phyloP scores from a whole-genome alignment of 1,139 yeast genomes.

The Geotrichum cucujoidarum region DNA sequence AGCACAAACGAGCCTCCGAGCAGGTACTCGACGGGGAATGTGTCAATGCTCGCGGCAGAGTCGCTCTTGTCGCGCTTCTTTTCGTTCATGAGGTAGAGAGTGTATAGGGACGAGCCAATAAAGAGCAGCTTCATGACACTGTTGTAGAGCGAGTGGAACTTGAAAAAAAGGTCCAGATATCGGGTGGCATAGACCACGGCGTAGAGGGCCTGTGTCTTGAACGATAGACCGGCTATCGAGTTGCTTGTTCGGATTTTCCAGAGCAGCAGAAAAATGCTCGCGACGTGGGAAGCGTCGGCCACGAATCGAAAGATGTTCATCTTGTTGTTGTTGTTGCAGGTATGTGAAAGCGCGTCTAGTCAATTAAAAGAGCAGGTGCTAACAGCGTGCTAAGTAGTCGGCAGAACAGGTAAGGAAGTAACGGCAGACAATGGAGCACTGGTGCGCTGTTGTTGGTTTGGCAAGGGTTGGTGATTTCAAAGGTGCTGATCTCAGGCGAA shows the following conservation, averaged over 20 bases:
- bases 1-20: conserved; percentile 57
- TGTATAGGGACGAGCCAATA: conserved; percentile 67
- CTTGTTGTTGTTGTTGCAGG: not conserved
- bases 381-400: too few species aligned
- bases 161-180: conserved; percentile 61
- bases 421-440: too few species aligned
- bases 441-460: too few species aligned
- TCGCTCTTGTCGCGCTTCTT: conserved; percentile 38
- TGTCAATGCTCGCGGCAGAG: conserved; percentile 49
- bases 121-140: conserved; percentile 75
- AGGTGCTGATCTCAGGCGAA: too few species aligned
- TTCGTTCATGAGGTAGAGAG: conserved; percentile 66
- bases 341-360: not conserved
- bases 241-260: conserved; percentile 60
- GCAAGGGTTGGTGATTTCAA: too few species aligned
- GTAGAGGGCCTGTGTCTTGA: conserved; percentile 81
- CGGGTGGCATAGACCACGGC: conserved; percentile 72
- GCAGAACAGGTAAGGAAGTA: too few species aligned
- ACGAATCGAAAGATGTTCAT: conserved; percentile 15
- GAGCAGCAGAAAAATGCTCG: conserved; percentile 70
- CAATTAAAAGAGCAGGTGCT: too few species aligned
- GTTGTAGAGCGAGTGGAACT: conserved; percentile 59
- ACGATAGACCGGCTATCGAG: conserved; percentile 77
- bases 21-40: conserved; percentile 70
- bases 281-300: conserved; percentile 70